A percentile compares a stretch with the other conserved stretches of the same genome.
Evolutionary conservation across 169 alveolate genomes (phyloP).

Genomic region (Eimeria maxima): DNA sequence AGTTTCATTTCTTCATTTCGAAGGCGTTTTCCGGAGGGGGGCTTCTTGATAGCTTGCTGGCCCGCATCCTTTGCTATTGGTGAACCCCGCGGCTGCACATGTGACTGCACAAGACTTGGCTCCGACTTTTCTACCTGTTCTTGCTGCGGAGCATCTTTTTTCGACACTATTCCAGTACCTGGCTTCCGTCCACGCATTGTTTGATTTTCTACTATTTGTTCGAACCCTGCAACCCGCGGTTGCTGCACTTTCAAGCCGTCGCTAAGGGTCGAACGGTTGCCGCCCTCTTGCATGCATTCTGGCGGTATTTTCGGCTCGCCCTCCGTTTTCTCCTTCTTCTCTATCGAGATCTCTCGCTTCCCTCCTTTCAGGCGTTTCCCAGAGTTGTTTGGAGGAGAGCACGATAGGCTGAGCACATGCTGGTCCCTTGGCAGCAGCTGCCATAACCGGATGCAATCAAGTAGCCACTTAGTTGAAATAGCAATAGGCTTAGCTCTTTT

Average conservation of each 20-base stretch:
- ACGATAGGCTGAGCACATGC: conserved; percentile 16
- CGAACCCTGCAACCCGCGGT: background rate
- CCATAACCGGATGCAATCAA: conserved; percentile 54
- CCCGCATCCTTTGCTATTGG: background rate
- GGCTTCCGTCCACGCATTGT: background rate
- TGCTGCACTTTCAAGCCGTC: background rate
- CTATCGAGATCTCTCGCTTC: background rate
- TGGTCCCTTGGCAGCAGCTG: conserved; percentile 24
- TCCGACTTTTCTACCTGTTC: background rate
- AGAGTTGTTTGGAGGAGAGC: background rate
- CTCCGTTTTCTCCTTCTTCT: background rate
- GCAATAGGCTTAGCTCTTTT: background rate
- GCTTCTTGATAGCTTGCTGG: conserved; percentile 2
- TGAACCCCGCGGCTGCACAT: background rate
- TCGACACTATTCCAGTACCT: background rate
- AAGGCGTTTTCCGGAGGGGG: background rate
- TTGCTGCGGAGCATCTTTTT: background rate
- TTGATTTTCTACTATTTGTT: background rate
- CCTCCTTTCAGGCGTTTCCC: conserved; percentile 28
- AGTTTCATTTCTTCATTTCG: background rate
- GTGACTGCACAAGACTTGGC: background rate
- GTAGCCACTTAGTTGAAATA: conserved; percentile 63
- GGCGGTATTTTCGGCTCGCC: background rate
- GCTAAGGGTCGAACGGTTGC: background rate
- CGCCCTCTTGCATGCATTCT: background rate